Percentiles rank a stretch among this genome's conserved stretches.
phyloP scores from a whole-genome alignment of 1,139 yeast genomes.

The Hemisphaericaspora xylofermentans region DNA sequence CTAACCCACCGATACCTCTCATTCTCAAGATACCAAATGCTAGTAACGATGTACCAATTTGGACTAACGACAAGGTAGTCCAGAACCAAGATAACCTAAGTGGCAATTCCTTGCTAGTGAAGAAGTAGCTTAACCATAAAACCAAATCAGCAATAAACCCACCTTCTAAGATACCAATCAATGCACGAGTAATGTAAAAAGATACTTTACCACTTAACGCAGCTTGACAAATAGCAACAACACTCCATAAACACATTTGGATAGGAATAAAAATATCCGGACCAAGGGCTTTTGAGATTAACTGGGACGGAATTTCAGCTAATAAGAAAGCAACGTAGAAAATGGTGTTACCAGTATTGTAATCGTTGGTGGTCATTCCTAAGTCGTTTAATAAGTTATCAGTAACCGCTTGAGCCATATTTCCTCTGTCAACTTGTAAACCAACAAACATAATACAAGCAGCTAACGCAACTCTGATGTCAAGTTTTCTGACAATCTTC shows the following conservation, averaged over 20 bases:
- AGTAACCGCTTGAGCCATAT: conserved; percentile 31
- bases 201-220: conserved; percentile 23
- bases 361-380: conserved; percentile 29
- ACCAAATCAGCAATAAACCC: conserved; percentile 34
- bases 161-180: conserved; percentile 30
- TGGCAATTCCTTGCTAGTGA: conserved; percentile 27
- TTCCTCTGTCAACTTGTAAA: conserved; percentile 33
- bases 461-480: conserved; percentile 25
- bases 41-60: conserved; percentile 38
- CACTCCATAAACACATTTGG: conserved; percentile 34
- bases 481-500: conserved; percentile 21
- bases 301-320: conserved; percentile 36
- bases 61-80: conserved; percentile 18
- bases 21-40: no score
- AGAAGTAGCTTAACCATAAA: conserved; percentile 29
- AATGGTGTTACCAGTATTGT: conserved; percentile 33
- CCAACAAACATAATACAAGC: conserved; percentile 33
- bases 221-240: conserved; percentile 30
- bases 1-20: no score
- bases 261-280: conserved; percentile 33
- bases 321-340: conserved; percentile 27
- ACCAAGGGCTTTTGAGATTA: conserved; percentile 32
- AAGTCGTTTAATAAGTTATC: conserved; percentile 32
- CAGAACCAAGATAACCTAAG: conserved; percentile 23
- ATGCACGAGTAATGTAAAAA: conserved; percentile 27